phyloP scores from a whole-genome alignment of 2,329 filamentous ascomycete species.

The Byssoonygena ceratinophila region DNA sequence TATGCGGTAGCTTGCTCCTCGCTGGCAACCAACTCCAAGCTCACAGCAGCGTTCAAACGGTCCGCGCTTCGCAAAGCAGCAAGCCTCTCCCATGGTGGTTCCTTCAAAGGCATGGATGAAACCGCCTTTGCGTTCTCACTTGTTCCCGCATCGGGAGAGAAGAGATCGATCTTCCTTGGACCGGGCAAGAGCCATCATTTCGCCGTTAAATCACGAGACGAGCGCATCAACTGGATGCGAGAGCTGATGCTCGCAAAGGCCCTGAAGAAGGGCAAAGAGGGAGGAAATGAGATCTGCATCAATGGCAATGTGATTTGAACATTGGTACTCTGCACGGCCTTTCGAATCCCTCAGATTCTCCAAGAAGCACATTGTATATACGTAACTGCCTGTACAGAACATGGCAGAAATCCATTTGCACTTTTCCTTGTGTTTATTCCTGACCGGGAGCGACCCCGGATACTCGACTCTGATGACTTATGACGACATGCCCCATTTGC shows the following conservation, averaged over 20 bases:
- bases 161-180: constrained; percentile 27
- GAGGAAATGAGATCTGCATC: constrained; percentile 22
- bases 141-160: constrained; percentile 36
- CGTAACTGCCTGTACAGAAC: background rate
- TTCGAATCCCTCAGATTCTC: background rate
- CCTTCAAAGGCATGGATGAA: constrained; percentile 21
- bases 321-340: background rate
- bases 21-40: constrained; percentile 63
- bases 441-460: background rate
- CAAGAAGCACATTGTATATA: background rate
- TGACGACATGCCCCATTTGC: background rate
- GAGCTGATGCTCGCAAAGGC: constrained; percentile 40
- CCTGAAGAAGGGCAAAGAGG: constrained; percentile 25
- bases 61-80: constrained; percentile 31
- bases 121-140: constrained; percentile 35
- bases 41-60: constrained; percentile 71
- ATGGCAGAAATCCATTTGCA: constrained; percentile 2
- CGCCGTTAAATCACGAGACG: constrained; percentile 73
- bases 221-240: constrained; percentile 78
- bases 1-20: constrained; percentile 34
- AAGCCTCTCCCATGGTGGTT: constrained; percentile 11
- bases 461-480: constrained; percentile 5
- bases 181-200: constrained; percentile 81
- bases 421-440: background rate
- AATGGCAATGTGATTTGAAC: constrained; percentile 26